These are phyloP conservation scores for Penicillium mononematosum DNA, from an alignment of 495 filamentous ascomycete genomes.

Conservation along the genomic window DNA sequence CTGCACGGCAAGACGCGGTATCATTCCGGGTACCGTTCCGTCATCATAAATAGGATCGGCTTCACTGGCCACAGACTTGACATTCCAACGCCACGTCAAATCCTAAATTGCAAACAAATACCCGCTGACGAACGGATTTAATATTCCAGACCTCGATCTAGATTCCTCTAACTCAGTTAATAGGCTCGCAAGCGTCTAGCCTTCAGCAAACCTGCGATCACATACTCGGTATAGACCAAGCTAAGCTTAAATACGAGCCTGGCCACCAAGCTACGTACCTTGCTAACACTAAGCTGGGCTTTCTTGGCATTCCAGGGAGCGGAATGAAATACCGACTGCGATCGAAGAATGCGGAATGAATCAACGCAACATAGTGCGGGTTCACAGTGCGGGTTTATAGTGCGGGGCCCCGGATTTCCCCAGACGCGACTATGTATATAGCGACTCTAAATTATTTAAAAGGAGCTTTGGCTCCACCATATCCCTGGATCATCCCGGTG, in stretches of 20 bases:
- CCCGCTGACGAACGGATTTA: background rate
- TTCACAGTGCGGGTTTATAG: too few species aligned
- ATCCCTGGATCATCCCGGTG: background rate
- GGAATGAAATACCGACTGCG: background rate
- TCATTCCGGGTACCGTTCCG: conserved; percentile 7
- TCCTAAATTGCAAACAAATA: background rate
- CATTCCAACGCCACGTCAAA: background rate
- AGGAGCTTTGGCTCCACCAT: background rate
- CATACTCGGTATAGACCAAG: background rate
- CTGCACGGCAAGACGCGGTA: background rate
- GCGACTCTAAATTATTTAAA: background rate
- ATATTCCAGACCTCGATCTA: background rate
- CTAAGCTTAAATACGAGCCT: background rate
- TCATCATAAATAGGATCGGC: background rate
- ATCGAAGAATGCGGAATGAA: conserved; percentile 1
- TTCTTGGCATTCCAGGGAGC: conserved; percentile 1
- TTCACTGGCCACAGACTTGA: background rate
- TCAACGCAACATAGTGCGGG: background rate
- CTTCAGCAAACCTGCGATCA: background rate
- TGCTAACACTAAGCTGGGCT: background rate
- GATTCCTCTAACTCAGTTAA: background rate
- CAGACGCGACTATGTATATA: background rate
- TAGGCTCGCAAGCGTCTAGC: background rate
- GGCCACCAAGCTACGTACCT: background rate
- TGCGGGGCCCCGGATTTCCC: conserved; percentile 15